phyloP scores from a whole-genome alignment of 2,329 filamentous ascomycete genomes.

The Sporothrix variecibatus region DNA sequence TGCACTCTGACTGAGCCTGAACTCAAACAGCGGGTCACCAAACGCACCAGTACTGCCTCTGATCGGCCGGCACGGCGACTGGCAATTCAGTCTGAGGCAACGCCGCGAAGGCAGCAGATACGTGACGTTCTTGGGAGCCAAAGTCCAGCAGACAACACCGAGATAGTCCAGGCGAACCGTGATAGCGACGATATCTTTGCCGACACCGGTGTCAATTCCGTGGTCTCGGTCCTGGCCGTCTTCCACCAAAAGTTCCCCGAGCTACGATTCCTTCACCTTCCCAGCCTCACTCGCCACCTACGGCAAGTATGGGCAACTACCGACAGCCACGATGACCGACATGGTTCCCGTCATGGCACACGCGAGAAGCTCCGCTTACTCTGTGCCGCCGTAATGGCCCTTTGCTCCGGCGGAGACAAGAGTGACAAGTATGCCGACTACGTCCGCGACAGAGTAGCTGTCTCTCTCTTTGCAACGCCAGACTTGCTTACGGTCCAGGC shows the following conservation, averaged over 20 bases:
- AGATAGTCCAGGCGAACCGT: neutral
- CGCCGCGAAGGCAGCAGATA: neutral
- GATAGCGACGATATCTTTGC: neutral
- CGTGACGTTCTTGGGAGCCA: neutral
- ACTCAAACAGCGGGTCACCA: neutral
- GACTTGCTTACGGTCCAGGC: slow-evolving; percentile 21
- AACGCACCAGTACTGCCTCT: neutral
- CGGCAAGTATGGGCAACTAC: neutral
- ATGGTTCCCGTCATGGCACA: neutral
- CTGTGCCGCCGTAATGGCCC: slow-evolving; percentile 17
- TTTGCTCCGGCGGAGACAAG: neutral
- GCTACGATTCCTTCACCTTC: slow-evolving; percentile 27
- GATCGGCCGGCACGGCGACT: neutral
- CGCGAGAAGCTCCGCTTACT: neutral
- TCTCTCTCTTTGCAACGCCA: neutral
- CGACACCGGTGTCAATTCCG: neutral
- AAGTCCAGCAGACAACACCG: neutral
- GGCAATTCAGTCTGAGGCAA: neutral
- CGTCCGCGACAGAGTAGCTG: neutral
- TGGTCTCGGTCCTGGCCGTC: neutral
- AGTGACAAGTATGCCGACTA: neutral
- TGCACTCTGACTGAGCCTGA: slow-evolving; percentile 9
- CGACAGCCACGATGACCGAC: neutral
- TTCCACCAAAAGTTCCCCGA: slow-evolving; percentile 27
- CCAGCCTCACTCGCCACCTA: slow-evolving; percentile 20